Conservation (phyloP, 140 eudicot species). For the Flaveria floridana region DNA sequence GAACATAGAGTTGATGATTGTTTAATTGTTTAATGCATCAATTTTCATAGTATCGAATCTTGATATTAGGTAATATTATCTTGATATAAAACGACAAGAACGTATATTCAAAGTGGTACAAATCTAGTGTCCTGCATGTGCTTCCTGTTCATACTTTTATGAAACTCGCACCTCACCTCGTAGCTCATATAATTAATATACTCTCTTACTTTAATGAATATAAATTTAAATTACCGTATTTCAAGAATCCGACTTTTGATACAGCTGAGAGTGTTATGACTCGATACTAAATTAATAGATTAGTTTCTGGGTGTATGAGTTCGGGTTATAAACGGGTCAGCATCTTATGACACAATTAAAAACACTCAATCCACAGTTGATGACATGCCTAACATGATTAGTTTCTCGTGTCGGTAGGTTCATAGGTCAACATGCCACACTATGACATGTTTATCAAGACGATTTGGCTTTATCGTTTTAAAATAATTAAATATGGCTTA, state of each 20-base stretch:
- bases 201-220: conserved; percentile 29
- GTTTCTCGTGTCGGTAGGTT: too few relatives aligned
- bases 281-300: too few relatives aligned
- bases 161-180: conserved; percentile 42
- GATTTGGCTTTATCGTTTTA: too few relatives aligned
- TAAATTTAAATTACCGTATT: neutral
- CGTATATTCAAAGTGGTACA: conserved; percentile 36
- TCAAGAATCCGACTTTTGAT: neutral
- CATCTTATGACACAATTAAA: too few relatives aligned
- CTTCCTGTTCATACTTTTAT: conserved; percentile 47
- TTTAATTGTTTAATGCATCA: conserved; percentile 22
- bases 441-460: too few relatives aligned
- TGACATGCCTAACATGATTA: too few relatives aligned
- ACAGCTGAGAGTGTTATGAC: too few relatives aligned
- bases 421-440: too few relatives aligned
- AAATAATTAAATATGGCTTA: too few relatives aligned
- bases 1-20: conserved; percentile 11
- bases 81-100: conserved; percentile 44
- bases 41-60: conserved; percentile 46
- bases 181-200: conserved; percentile 3
- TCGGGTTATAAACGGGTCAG: too few relatives aligned
- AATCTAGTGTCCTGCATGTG: conserved; percentile 62
- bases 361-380: too few relatives aligned
- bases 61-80: conserved; percentile 40
- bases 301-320: too few relatives aligned